These are phyloP conservation scores for Curvularia sp. DNA, from an alignment of 2,329 filamentous ascomycete genomes.

Conservation along the genomic window DNA sequence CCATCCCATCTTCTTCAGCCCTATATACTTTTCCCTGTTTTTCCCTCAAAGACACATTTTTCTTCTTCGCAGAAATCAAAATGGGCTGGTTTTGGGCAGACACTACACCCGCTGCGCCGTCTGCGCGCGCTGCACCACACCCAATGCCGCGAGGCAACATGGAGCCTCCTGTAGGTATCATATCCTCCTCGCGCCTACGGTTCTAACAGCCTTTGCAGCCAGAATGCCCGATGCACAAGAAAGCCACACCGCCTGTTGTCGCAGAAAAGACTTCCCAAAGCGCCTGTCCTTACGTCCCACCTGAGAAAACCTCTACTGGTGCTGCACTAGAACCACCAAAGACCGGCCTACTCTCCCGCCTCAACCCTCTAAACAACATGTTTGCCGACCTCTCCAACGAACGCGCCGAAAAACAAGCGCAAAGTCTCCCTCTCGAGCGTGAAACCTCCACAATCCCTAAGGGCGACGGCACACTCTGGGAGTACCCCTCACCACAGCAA, in stretches of 20 bases:
- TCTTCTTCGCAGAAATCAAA: conserved; percentile 25
- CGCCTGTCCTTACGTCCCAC: conserved; percentile 59
- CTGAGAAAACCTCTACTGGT: conserved; percentile 43
- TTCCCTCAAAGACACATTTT: not conserved
- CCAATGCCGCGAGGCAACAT: conserved; percentile 56
- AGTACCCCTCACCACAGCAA: conserved; percentile 97
- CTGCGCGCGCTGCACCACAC: conserved; percentile 55
- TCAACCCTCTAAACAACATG: conserved; percentile 94
- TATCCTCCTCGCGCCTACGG: conserved; percentile 20
- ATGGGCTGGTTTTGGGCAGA: conserved; percentile 80
- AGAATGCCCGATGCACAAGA: conserved; percentile 73
- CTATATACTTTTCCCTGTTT: conserved; percentile 20
- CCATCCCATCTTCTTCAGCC: conserved; percentile 22
- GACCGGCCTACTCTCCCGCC: conserved; percentile 66
- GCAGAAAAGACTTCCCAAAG: conserved; percentile 50
- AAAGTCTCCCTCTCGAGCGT: conserved; percentile 77
- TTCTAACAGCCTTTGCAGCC: conserved; percentile 56
- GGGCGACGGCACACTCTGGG: conserved; percentile 82
- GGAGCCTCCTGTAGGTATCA: conserved; percentile 60
- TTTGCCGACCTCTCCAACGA: conserved; percentile 84
- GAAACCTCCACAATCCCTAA: conserved; percentile 92
- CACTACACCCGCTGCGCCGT: conserved; percentile 49
- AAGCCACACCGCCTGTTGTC: conserved; percentile 42
- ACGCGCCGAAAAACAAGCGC: conserved; percentile 73
- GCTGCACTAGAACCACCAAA: conserved; percentile 38